Base-by-base conservation (phyloP, 2,329 filamentous ascomycete genomes). In the Ophiostoma populinum region DNA sequence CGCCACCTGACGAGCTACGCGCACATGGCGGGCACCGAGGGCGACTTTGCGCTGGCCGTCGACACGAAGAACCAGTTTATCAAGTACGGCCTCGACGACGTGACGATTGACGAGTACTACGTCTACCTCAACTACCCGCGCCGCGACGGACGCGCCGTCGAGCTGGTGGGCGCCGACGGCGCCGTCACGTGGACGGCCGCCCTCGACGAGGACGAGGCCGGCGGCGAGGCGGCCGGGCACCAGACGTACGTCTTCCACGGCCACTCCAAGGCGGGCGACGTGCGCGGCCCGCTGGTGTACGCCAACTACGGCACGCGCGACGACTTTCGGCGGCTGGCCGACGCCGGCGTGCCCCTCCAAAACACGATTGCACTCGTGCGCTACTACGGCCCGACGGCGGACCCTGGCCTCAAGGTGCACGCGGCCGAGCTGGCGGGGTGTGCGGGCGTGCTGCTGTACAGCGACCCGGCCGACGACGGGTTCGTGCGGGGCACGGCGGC, bases 121-220 rank as follows among this genome's bases (percentile, higher is more conserved):
- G 86, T 92, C 12, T 95, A 94, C 51, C 61, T 95, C 48, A 95
- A 95, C 55, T 98, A 92, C 52, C 85, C 90, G 0, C 78, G 65
- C 43, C 58, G 67, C 19, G 76, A 71, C 40, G 90, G 87, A 10
- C 68, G 90, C 33, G 70, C 75, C 39, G 76, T 98, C 25, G 75
- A 86, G 42, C 80, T 98, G 34, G 61, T 93, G 42, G 74, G 77
- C 24, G 67, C 66, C 0, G 70, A 75, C 35, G 75, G 65, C 2
- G 54, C 61, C 41, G 10, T 74, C 24, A 58, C 56, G 12, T 95
- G 86, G 86, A 69, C 75, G 38, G 90, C 87, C 10, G 68, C 67
- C 42, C 59, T 98, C 34, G 87, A 98, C 48, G 90, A 95, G 58
- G 68, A 80, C 30, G 67, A 67, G n/a, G 64, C 67, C 1, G 77